Evolutionary conservation across 73 alveolate species (phyloP).

Genomic region (Strombidium stylifer): DNA sequence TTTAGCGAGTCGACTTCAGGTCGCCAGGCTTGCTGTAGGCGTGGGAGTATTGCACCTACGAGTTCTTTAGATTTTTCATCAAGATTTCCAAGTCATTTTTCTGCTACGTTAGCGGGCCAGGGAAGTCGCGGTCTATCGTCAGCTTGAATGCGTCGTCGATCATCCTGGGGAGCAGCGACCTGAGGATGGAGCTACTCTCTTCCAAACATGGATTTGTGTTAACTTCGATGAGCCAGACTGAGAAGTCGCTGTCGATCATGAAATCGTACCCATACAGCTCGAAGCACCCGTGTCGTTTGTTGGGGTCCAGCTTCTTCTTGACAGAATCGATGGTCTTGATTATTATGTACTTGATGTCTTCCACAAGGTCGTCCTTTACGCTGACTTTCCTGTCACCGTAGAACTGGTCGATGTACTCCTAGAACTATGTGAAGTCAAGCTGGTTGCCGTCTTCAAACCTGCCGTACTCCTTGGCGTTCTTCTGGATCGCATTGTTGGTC

Average conservation of each 20-base stretch:
- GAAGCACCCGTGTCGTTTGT: slow-evolving; percentile 78
- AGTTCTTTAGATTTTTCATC: background rate
- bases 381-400: slow-evolving; percentile 28
- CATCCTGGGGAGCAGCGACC: slow-evolving; percentile 78
- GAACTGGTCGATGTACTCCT: slow-evolving; percentile 9
- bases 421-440: slow-evolving; percentile 59
- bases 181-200: slow-evolving; percentile 73
- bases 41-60: too few species aligned
- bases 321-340: slow-evolving; percentile 63
- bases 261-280: slow-evolving; percentile 96
- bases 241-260: slow-evolving; percentile 87
- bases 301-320: slow-evolving; percentile 63
- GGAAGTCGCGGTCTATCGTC: slow-evolving; percentile 68
- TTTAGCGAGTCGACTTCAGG: too few species aligned
- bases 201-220: slow-evolving; percentile 99
- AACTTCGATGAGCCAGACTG: slow-evolving; percentile 91
- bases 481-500: slow-evolving; percentile 94
- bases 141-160: slow-evolving; percentile 85
- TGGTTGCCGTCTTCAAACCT: slow-evolving; percentile 94
- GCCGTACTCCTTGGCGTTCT: slow-evolving; percentile 81
- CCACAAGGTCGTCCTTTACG: slow-evolving; percentile 60
- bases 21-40: too few species aligned
- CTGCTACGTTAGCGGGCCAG: background rate
- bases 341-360: slow-evolving; percentile 58
- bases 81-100: background rate